These are phyloP conservation scores for Phytophthora sp. DNA, from an alignment of 352 stramenopile species.

Conservation along the genomic window DNA sequence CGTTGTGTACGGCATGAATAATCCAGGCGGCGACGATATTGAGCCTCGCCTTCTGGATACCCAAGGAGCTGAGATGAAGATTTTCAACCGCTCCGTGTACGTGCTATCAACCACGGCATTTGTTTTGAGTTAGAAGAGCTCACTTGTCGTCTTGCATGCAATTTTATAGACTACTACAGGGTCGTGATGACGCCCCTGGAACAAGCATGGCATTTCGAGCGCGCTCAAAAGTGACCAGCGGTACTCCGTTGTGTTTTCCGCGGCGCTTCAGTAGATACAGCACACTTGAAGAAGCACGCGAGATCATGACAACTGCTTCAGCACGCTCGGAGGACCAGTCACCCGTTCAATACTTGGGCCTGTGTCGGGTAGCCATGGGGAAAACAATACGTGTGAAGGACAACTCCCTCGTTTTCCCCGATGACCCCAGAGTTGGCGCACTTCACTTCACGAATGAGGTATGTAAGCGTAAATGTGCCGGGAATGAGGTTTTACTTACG, in stretches of 20 bases:
- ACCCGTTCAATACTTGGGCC: slow-evolving; percentile 50
- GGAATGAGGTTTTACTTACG: no score
- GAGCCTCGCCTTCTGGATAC: slow-evolving; percentile 21
- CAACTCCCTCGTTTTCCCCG: slow-evolving; percentile 24
- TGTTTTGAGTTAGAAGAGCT: neutral
- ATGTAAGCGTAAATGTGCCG: no score
- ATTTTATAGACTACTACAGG: slow-evolving; percentile 14
- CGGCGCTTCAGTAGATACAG: slow-evolving; percentile 73
- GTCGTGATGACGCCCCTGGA: slow-evolving; percentile 23
- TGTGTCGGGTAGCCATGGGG: slow-evolving; percentile 75
- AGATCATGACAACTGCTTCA: neutral
- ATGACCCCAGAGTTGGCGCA: slow-evolving; percentile 38
- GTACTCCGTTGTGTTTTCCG: slow-evolving; percentile 47
- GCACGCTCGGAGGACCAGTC: slow-evolving; percentile 1
- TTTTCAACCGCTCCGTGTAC: slow-evolving; percentile 49
- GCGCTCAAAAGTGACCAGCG: slow-evolving; percentile 19
- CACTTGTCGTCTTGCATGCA: neutral
- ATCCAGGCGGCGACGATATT: slow-evolving; percentile 1
- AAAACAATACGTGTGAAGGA: slow-evolving; percentile 44
- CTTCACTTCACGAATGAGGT: slow-evolving; percentile 53
- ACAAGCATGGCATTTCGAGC: slow-evolving; percentile 26
- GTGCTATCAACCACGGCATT: slow-evolving; percentile 1
- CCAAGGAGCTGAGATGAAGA: slow-evolving; percentile 9
- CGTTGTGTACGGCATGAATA: slow-evolving; percentile 69
- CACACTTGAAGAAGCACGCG: slow-evolving; percentile 55